Base-by-base conservation (phyloP, 164 flowering plant species). In the Vitis vinifera region DNA sequence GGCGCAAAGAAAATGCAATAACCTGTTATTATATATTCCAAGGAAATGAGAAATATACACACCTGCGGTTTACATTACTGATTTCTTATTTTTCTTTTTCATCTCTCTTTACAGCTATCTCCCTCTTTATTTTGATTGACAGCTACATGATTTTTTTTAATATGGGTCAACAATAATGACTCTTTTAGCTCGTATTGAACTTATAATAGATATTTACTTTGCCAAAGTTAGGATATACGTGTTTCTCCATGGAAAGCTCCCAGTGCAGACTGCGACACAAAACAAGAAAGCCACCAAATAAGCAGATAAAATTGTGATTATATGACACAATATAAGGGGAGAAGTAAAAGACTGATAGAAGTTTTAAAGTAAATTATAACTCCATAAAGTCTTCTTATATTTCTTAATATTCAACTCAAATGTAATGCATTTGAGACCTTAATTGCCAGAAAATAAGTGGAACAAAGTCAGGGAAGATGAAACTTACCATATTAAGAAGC, bases 401-500 rank as follows among this genome's bases (percentile, higher is more conserved):
- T 37, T 37, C 4, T 3, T 37, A 37, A 37, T 0, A 37, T 37
- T 37, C 44, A 37, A 37, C 6, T n/a, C 56, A 53, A 53, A 5
- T 13, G 7, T 53, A 53, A 13, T 53, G 56, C 2, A 14, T 0
- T 53, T 53, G 56, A 53, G 14, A 12, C n/a, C 15, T 53, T 53
- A 13, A 14, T 15, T 12, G 15, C 37, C 8, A 60, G 48, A 60
- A 60, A 60, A 13, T 60, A 10, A 48, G 8, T 50, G 2, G 15
- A 17, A 10, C 15, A 47, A 17, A 58, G 47, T 16, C 15, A 4
- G n/a, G 52, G 51, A 17, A 50, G 31, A 56, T 8, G 31, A 66
- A 65, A 71, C 79, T 75, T 76, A 90, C 98, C 87, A 68, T 77
- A 65, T 86, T 88, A 66, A 90, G 87, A 74, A 94, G 94, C 48